phyloP scores from a whole-genome alignment of 2,329 filamentous ascomycete genomes.

The Juglanconis oblonga region DNA sequence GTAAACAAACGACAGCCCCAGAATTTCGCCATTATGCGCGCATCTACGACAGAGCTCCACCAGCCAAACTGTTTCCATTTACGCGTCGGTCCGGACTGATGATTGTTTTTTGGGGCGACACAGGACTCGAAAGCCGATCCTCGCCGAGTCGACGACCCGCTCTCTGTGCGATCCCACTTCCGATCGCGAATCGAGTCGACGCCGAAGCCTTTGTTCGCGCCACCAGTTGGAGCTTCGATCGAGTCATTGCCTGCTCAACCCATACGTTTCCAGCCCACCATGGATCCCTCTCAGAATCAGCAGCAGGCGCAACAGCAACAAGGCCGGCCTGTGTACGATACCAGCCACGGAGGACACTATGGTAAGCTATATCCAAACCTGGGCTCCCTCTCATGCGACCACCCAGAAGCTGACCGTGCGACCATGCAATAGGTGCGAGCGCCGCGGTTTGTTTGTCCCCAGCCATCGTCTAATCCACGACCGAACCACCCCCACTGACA shows the following conservation, averaged over 20 bases:
- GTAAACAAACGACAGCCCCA: constrained; percentile 16
- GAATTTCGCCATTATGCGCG: constrained; percentile 2
- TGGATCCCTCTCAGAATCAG: constrained; percentile 52
- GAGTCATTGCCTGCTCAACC: not conserved
- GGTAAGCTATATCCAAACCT: constrained; percentile 46
- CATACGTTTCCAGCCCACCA: constrained; percentile 28
- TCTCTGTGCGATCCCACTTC: constrained; percentile 7
- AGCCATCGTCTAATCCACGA: not conserved
- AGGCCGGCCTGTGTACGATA: constrained; percentile 68
- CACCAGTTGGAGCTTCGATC: constrained; percentile 1
- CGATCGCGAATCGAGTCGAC: constrained; percentile 5
- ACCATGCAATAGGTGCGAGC: constrained; percentile 55
- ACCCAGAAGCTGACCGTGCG: constrained; percentile 20
- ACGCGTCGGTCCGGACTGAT: not conserved
- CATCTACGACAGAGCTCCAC: not conserved
- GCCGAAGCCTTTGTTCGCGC: constrained; percentile 1
- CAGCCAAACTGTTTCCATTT: not conserved
- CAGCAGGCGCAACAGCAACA: constrained; percentile 57
- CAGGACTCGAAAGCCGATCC: constrained; percentile 20
- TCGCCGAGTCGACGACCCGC: constrained; percentile 15
- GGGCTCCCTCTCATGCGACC: constrained; percentile 18
- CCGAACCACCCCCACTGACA: constrained; percentile 6
- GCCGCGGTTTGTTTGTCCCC: constrained; percentile 54
- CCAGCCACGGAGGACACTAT: constrained; percentile 72
- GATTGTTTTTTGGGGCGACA: constrained; percentile 12